Percentiles rank a stretch among this genome's conserved stretches.
These are phyloP conservation scores for Aspergillus heteromorphus DNA, from an alignment of 495 filamentous ascomycete species.

Conservation along the genomic window DNA sequence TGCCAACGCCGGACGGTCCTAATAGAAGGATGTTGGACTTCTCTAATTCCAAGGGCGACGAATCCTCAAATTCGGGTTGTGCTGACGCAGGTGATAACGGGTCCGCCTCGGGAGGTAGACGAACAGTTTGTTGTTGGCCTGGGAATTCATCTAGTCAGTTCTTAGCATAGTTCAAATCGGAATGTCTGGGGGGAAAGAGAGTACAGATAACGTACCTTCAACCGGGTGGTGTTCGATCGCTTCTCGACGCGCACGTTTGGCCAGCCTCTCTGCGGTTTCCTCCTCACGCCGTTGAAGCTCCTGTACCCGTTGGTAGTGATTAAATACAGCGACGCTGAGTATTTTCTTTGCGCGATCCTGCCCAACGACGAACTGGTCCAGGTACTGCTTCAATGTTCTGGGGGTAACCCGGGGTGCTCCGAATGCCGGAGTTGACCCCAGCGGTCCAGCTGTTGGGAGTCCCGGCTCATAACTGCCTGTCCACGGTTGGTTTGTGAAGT, in stretches of 20 bases:
- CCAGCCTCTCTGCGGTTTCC: constrained; percentile 60
- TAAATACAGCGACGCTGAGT: constrained; percentile 89
- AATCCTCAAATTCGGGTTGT: constrained; percentile 43
- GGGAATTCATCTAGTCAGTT: constrained; percentile 67
- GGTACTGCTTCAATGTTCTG: constrained; percentile 75
- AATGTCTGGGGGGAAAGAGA: neutral
- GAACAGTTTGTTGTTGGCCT: constrained; percentile 61
- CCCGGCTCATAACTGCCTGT: constrained; percentile 72
- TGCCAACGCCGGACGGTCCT: constrained; percentile 92
- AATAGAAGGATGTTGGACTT: constrained; percentile 95
- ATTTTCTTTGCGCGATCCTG: constrained; percentile 96
- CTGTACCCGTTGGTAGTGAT: constrained; percentile 87
- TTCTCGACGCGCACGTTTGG: constrained; percentile 45
- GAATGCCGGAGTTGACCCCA: constrained; percentile 51
- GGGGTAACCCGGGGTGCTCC: constrained; percentile 76
- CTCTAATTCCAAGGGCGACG: constrained; percentile 71
- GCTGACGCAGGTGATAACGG: constrained; percentile 21
- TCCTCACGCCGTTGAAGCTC: constrained; percentile 72
- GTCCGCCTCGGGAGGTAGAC: constrained; percentile 22
- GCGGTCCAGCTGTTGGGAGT: constrained; percentile 52
- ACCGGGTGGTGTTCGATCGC: constrained; percentile 43
- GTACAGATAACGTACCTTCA: constrained; percentile 45
- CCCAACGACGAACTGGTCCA: constrained; percentile 94
- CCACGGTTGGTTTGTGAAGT: constrained; percentile 62
- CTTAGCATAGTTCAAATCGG: constrained; percentile 8